Evolutionary conservation across 2,329 filamentous ascomycete genomes (phyloP).

Genomic region (Hypoxylon sp.): DNA sequence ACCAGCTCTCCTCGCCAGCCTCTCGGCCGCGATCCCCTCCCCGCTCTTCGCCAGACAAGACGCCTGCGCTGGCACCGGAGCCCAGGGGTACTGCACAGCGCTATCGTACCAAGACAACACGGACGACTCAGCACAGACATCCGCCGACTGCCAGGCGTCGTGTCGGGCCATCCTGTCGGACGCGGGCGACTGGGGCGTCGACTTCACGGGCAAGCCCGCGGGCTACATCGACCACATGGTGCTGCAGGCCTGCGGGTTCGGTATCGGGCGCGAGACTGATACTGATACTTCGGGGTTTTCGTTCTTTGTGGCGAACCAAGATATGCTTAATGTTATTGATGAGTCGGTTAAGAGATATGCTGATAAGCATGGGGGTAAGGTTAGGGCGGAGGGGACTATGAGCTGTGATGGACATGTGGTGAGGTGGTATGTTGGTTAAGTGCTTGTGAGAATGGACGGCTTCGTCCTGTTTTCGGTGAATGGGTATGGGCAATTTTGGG

Average conservation of each 20-base stretch:
- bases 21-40: conserved; percentile 12
- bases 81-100: conserved; percentile 43
- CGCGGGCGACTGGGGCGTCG: conserved; percentile 47
- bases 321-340: conserved; percentile 46
- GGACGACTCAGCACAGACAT: neutral
- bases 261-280: conserved; percentile 38
- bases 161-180: conserved; percentile 44
- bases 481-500: neutral
- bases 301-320: conserved; percentile 47
- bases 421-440: conserved; percentile 45
- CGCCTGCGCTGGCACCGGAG: conserved; percentile 43
- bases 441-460: neutral
- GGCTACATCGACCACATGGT: conserved; percentile 41
- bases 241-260: conserved; percentile 42
- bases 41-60: conserved; percentile 18
- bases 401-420: conserved; percentile 35
- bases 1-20: conserved; percentile 11
- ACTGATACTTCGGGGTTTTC: conserved; percentile 28
- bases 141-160: conserved; percentile 42
- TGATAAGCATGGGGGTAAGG: conserved; percentile 34
- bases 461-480: neutral
- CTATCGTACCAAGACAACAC: conserved; percentile 47
- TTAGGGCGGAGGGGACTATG: conserved; percentile 50
- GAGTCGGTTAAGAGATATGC: conserved; percentile 43
- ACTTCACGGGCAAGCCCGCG: conserved; percentile 42